Conservation (phyloP, 805 yeast genomes). For the Myxozyma lipomycoides region DNA sequence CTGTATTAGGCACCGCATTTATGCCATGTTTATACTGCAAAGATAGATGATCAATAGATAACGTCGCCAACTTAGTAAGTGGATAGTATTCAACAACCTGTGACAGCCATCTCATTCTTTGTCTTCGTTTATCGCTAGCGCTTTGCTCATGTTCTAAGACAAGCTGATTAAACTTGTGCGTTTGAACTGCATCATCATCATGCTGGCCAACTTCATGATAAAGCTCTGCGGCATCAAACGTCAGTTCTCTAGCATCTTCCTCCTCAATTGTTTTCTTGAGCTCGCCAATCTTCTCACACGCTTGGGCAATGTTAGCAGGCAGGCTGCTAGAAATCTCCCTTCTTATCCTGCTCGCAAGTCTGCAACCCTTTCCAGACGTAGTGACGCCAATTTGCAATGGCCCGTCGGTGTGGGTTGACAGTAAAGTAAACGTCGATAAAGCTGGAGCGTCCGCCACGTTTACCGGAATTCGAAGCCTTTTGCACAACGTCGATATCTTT, state of each 20-base stretch:
- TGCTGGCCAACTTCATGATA: conserved; percentile 46
- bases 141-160: conserved; percentile 51
- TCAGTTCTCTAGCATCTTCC: conserved; percentile 45
- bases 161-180: conserved; percentile 55
- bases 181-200: conserved; percentile 68
- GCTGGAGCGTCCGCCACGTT: conserved; percentile 73
- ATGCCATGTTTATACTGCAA: conserved; percentile 38
- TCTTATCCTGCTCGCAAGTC: conserved; percentile 72
- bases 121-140: conserved; percentile 39
- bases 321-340: conserved; percentile 61
- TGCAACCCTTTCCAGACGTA: conserved; percentile 86
- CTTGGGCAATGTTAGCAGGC: conserved; percentile 65
- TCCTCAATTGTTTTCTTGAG: conserved; percentile 54
- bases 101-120: conserved; percentile 76
- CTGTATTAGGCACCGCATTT: background rate
- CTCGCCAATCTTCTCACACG: conserved; percentile 65
- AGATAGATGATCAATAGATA: conserved; percentile 58
- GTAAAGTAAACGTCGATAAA: conserved; percentile 67
- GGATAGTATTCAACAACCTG: conserved; percentile 93
- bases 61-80: conserved; percentile 53
- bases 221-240: conserved; percentile 33
- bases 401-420: conserved; percentile 69
- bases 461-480: conserved; percentile 67
- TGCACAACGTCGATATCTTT: conserved; percentile 51
- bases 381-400: conserved; percentile 77